Percentiles rank a stretch among this genome's conserved stretches.
Conservation (phyloP, 768 basidiomycete species). For the Astraeus odoratus region DNA sequence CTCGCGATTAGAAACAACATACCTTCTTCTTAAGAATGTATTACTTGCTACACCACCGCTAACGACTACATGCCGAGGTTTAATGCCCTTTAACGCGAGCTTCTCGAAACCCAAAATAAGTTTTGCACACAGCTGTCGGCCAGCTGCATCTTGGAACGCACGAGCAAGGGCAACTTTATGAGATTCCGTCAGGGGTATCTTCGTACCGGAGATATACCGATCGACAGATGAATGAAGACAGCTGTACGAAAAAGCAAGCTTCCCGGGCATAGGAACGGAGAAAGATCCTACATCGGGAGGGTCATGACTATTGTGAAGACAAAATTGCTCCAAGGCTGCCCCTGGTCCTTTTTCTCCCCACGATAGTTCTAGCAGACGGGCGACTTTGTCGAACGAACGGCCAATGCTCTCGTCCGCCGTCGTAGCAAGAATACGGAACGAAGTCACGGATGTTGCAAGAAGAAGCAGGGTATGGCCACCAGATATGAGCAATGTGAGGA, state of each 20-base stretch:
- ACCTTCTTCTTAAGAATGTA: constrained; percentile 58
- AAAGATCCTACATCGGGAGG: constrained; percentile 31
- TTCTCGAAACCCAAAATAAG: constrained; percentile 30
- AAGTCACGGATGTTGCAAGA: constrained; percentile 50
- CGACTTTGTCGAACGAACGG: constrained; percentile 77
- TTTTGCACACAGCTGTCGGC: constrained; percentile 72
- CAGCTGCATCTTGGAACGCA: constrained; percentile 66
- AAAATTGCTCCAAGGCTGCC: constrained; percentile 73
- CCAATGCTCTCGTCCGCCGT: constrained; percentile 75
- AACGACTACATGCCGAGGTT: constrained; percentile 59
- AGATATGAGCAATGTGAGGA: constrained; percentile 81
- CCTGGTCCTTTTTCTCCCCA: constrained; percentile 65
- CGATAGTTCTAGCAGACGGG: constrained; percentile 59
- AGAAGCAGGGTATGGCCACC: constrained; percentile 94
- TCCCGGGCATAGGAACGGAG: constrained; percentile 43
- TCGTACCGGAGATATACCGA: constrained; percentile 39
- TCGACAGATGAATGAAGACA: constrained; percentile 71
- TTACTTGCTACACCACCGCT: constrained; percentile 97
- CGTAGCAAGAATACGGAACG: constrained; percentile 66
- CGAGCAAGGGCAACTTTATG: constrained; percentile 46
- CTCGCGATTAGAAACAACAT: constrained; percentile 6
- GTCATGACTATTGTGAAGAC: constrained; percentile 28
- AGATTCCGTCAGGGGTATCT: constrained; percentile 23
- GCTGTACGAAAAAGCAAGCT: constrained; percentile 71
- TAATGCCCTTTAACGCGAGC: constrained; percentile 43